A percentile compares a stretch with the other conserved stretches of the same genome.
Conservation (phyloP, 371 early-diverging fungal species). For the Mycotypha africana region DNA sequence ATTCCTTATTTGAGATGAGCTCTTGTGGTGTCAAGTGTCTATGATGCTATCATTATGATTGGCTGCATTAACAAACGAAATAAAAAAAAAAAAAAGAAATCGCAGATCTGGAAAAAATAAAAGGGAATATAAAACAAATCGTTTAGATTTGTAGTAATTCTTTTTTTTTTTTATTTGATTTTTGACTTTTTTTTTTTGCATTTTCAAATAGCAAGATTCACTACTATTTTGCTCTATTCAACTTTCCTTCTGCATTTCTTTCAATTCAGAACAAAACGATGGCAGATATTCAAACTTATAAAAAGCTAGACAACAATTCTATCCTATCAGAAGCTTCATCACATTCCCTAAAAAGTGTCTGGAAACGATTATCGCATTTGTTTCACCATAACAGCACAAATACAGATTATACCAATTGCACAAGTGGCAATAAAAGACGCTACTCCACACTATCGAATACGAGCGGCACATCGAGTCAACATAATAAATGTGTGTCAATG, state of each 20-base stretch:
- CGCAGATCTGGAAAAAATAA: no score
- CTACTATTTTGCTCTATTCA: background rate
- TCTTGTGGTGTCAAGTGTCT: constrained; percentile 12
- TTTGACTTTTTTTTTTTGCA: background rate
- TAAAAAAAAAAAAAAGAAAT: background rate
- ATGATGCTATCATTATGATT: background rate
- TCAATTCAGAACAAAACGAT: no score
- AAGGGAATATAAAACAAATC: no score
- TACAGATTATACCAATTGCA: background rate
- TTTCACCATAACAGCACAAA: background rate
- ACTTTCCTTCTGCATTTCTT: constrained; percentile 3
- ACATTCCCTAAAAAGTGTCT: constrained; percentile 6
- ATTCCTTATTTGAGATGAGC: background rate
- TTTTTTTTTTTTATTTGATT: constrained; percentile 1
- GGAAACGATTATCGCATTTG: constrained; percentile 5
- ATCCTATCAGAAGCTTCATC: no score
- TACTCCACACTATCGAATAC: no score
- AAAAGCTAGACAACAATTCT: no score
- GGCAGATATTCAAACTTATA: no score
- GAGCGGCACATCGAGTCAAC: no score
- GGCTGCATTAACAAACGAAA: background rate
- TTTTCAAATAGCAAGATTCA: background rate
- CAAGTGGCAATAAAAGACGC: no score
- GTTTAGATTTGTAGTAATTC: background rate
- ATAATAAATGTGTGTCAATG: background rate